Conservation (phyloP, 257 asterid genomes). For the Pogostemon cablin region DNA sequence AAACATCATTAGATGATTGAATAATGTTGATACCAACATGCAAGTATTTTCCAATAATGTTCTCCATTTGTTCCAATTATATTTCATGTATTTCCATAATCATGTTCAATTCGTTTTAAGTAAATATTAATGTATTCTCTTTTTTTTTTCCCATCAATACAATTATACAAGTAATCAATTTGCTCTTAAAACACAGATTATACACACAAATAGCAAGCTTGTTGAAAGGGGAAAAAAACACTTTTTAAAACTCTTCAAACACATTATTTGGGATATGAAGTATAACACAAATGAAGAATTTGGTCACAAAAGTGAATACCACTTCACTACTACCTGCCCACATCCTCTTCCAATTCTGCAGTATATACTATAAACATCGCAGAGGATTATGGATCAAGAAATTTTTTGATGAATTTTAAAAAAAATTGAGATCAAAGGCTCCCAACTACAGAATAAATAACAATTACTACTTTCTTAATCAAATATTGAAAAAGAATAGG, state of each 20-base stretch:
- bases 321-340: background rate
- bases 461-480: background rate
- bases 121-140: too few relatives aligned
- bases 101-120: too few relatives aligned
- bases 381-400: slow-evolving; percentile 13
- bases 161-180: too few relatives aligned
- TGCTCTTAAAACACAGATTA: background rate
- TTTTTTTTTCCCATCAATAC: too few relatives aligned
- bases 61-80: too few relatives aligned
- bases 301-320: background rate
- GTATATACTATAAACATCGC: background rate
- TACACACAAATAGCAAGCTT: slow-evolving; percentile 4
- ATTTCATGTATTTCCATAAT: too few relatives aligned
- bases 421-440: background rate
- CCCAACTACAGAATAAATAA: background rate
- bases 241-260: slow-evolving; percentile 1
- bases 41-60: too few relatives aligned
- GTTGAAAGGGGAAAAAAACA: too few relatives aligned
- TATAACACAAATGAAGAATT: background rate
- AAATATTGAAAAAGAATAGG: background rate
- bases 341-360: background rate
- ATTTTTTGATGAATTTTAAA: background rate
- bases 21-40: too few relatives aligned
- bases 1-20: too few relatives aligned
- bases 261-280: background rate